Conservation (phyloP, 371 early-diverging fungal genomes). For the Saksenaea vasiformis region DNA sequence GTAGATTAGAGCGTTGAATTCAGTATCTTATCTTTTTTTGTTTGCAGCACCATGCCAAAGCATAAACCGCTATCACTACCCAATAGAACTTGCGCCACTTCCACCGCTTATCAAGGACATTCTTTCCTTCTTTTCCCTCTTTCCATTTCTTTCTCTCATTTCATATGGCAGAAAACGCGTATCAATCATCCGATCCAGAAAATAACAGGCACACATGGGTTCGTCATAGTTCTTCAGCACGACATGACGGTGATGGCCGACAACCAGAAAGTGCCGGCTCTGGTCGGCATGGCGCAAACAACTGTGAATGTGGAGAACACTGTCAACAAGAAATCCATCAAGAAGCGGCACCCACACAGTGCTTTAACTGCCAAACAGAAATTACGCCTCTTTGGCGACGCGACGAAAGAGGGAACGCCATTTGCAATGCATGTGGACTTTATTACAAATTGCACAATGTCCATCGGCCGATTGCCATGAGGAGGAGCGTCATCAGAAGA, state of each 20-base stretch:
- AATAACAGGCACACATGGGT: not conserved
- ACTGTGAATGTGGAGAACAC: conserved; percentile 16
- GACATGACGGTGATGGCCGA: not conserved
- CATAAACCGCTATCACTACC: conserved; percentile 1
- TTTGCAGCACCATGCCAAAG: conserved; percentile 1
- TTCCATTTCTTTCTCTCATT: not conserved
- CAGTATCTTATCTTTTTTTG: conserved; percentile 10
- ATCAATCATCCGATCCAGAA: not conserved
- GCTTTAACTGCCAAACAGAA: conserved; percentile 80
- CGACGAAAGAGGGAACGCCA: conserved; percentile 70
- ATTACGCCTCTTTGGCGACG: conserved; percentile 92
- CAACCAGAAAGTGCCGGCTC: conserved; percentile 9
- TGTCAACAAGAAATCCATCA: conserved; percentile 12
- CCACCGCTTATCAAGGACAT: conserved; percentile 1
- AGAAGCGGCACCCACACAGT: conserved; percentile 36
- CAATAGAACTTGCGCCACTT: conserved; percentile 1
- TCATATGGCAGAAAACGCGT: not conserved
- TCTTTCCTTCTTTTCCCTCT: conserved; percentile 8
- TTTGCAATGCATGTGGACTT: conserved; percentile 90
- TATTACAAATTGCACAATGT: conserved; percentile 81
- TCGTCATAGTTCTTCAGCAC: not conserved
- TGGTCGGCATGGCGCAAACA: conserved; percentile 12
- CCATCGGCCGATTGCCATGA: conserved; percentile 78
- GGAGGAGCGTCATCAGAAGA: conserved; percentile 79
- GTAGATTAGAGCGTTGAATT: not conserved